Conservation (phyloP, 1,139 yeast species). For the Scheffersomyces titani region DNA sequence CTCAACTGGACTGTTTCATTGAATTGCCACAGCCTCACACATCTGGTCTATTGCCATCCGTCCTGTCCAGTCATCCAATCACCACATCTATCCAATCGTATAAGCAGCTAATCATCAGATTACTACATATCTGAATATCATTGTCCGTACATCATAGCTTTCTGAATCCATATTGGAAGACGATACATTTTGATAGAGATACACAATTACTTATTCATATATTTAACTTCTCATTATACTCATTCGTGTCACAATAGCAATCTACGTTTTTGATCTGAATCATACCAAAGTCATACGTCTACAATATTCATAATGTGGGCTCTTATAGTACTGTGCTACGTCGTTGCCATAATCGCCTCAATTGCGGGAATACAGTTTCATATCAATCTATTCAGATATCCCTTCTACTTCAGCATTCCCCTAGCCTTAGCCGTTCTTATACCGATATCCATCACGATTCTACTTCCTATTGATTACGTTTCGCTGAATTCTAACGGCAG, state of each 20-base stretch:
- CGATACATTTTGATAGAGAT: too few relatives aligned
- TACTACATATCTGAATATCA: not conserved
- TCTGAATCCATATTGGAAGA: not conserved
- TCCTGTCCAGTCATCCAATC: not conserved
- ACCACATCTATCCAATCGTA: not conserved
- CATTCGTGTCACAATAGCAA: not conserved
- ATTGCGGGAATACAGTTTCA: constrained; percentile 39
- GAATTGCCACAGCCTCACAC: not conserved
- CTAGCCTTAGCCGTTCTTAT: constrained; percentile 42
- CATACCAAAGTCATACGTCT: too few relatives aligned
- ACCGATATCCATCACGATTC: constrained; percentile 42
- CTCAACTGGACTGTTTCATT: not conserved
- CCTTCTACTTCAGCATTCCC: constrained; percentile 34
- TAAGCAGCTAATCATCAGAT: not conserved
- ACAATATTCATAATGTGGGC: constrained; percentile 27
- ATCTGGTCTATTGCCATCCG: not conserved
- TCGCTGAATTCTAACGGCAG: constrained; percentile 25
- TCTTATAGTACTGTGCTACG: constrained; percentile 28
- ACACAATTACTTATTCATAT: too few relatives aligned
- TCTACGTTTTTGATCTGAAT: not conserved
- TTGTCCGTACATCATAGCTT: not conserved
- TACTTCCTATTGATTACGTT: constrained; percentile 45
- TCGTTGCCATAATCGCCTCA: constrained; percentile 28
- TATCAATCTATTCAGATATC: constrained; percentile 38
- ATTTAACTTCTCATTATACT: too few relatives aligned